These are phyloP conservation scores for Wallacemonas sp. DNA, from an alignment of 208 protist genomes.

Conservation along the genomic window DNA sequence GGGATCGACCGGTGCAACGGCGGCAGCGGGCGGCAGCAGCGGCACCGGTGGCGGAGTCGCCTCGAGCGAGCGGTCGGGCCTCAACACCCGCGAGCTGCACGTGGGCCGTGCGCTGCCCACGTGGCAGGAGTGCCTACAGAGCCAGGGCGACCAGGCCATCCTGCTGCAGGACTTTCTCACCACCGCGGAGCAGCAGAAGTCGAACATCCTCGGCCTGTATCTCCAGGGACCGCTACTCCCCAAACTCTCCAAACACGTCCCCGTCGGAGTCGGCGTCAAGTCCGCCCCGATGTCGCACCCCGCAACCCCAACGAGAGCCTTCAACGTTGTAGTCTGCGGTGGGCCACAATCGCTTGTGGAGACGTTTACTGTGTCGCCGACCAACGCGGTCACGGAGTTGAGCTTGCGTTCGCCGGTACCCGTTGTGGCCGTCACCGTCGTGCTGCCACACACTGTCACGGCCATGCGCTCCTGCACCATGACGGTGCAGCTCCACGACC, in stretches of 20 bases:
- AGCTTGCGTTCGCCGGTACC: neutral
- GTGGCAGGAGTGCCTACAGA: slow-evolving; percentile 20
- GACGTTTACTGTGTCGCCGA: neutral
- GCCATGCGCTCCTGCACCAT: slow-evolving; percentile 1
- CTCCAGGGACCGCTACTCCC: slow-evolving; percentile 41
- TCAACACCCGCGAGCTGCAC: slow-evolving; percentile 24
- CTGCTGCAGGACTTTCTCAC: slow-evolving; percentile 32
- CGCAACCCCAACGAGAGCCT: neutral
- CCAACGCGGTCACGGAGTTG: slow-evolving; percentile 1
- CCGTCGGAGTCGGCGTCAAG: too few species aligned
- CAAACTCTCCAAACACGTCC: neutral
- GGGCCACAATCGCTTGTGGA: neutral
- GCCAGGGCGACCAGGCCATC: neutral
- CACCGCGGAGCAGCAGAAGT: slow-evolving; percentile 20
- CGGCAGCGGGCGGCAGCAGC: neutral
- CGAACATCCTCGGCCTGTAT: slow-evolving; percentile 47
- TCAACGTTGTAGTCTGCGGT: neutral
- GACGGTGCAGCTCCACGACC: slow-evolving; percentile 7
- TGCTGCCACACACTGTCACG: neutral
- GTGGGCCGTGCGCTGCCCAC: slow-evolving; percentile 38
- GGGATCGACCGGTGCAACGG: neutral
- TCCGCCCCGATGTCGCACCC: slow-evolving; percentile 6
- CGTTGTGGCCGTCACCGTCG: neutral
- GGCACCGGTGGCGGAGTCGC: neutral
- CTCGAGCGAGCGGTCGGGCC: slow-evolving; percentile 2